A percentile compares a stretch with the other conserved stretches of the same genome.
Conservation (phyloP, 805 yeast species). For the Schwanniomyces occidentalis region DNA sequence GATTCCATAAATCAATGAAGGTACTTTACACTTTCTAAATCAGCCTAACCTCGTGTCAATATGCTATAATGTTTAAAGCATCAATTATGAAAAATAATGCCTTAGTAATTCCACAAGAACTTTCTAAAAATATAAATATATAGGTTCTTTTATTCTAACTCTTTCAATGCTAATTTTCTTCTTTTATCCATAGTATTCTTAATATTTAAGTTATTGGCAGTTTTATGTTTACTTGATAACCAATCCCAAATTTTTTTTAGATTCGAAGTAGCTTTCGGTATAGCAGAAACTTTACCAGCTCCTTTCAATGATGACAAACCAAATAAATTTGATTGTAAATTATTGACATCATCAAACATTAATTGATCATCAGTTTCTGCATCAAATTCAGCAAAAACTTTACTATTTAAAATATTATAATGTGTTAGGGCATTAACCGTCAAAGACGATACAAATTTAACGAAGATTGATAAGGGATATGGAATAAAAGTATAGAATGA, state of each 20-base stretch:
- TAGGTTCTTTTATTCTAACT: slow-evolving; percentile 26
- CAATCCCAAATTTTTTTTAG: slow-evolving; percentile 24
- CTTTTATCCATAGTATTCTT: slow-evolving; percentile 38
- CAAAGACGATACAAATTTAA: slow-evolving; percentile 16
- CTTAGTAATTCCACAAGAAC: too few relatives aligned
- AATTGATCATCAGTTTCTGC: slow-evolving; percentile 21
- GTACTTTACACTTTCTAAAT: too few relatives aligned
- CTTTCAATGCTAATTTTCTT: slow-evolving; percentile 41
- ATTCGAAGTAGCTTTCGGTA: slow-evolving; percentile 28
- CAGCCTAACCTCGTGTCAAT: too few relatives aligned
- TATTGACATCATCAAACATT: slow-evolving; percentile 29
- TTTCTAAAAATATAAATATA: neutral
- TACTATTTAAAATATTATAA: slow-evolving; percentile 21
- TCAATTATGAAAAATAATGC: too few relatives aligned
- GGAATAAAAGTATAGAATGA: slow-evolving; percentile 45
- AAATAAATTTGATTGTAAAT: slow-evolving; percentile 36
- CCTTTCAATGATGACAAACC: slow-evolving; percentile 43
- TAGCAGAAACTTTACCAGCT: slow-evolving; percentile 33
- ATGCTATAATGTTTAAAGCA: too few relatives aligned
- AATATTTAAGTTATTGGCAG: slow-evolving; percentile 12
- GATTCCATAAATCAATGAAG: too few relatives aligned
- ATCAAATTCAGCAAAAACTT: slow-evolving; percentile 23
- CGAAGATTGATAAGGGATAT: slow-evolving; percentile 31
- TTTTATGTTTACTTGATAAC: slow-evolving; percentile 14
- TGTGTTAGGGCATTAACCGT: slow-evolving; percentile 22